Evolutionary conservation across 2,329 filamentous ascomycete species (phyloP).

Genomic region (Pseudocercospora eumusae): DNA sequence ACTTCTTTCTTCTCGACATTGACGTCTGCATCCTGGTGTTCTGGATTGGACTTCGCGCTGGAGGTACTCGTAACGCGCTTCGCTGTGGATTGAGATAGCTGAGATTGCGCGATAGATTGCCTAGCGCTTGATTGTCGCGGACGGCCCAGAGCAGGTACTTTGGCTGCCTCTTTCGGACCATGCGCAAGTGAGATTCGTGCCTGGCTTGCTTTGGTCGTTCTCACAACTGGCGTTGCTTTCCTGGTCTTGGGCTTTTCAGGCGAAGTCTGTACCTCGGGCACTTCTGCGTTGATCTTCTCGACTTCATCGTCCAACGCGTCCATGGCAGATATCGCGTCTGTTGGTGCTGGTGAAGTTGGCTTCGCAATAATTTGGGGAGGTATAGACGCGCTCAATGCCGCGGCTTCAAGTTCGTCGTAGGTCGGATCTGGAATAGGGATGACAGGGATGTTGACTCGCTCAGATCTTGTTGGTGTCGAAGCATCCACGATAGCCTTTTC

Average conservation of each 20-base stretch:
- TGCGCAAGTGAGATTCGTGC: slow-evolving; percentile 38
- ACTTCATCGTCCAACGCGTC: slow-evolving; percentile 56
- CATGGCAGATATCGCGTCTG: slow-evolving; percentile 53
- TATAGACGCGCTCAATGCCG: slow-evolving; percentile 28
- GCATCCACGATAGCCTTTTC: slow-evolving; percentile 31
- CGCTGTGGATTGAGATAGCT: slow-evolving; percentile 19
- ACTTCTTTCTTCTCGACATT: slow-evolving; percentile 32
- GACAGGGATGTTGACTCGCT: slow-evolving; percentile 17
- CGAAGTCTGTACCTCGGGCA: slow-evolving; percentile 39
- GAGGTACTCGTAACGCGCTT: slow-evolving; percentile 25
- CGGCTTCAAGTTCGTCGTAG: slow-evolving; percentile 34
- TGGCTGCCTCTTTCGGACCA: slow-evolving; percentile 30
- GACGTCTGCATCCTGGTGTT: slow-evolving; percentile 5
- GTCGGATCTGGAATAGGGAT: slow-evolving; percentile 19
- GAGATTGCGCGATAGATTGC: slow-evolving; percentile 2
- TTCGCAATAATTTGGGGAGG: slow-evolving; percentile 19
- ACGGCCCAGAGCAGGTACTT: slow-evolving; percentile 21
- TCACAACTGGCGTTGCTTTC: slow-evolving; percentile 33
- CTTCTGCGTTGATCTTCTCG: slow-evolving; percentile 44
- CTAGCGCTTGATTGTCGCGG: slow-evolving; percentile 27
- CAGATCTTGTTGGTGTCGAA: slow-evolving; percentile 24
- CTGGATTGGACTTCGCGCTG: slow-evolving; percentile 20
- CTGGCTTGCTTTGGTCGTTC: slow-evolving; percentile 38
- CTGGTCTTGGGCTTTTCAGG: slow-evolving; percentile 33
- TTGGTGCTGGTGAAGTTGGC: slow-evolving; percentile 24